Evolutionary conservation across 2,329 filamentous ascomycete genomes (phyloP).

Genomic region (Monosporascus sp.): DNA sequence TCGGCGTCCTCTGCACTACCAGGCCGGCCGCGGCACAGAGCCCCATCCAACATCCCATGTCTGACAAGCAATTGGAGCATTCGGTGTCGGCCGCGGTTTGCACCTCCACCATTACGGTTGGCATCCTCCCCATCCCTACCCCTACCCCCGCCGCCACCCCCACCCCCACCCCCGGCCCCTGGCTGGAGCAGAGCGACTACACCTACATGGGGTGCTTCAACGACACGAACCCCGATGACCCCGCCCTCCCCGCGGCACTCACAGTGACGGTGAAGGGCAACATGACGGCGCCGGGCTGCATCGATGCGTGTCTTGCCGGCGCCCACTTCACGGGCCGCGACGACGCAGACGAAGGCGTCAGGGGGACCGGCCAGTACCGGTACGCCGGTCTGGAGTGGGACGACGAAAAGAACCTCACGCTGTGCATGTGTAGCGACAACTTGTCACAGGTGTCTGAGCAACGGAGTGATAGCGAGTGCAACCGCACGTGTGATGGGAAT

Average conservation of each 20-base stretch:
- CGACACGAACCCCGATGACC: slow-evolving; percentile 38
- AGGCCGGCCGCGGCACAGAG: no score
- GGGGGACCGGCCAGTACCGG: slow-evolving; percentile 29
- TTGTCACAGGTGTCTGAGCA: slow-evolving; percentile 41
- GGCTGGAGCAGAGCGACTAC: slow-evolving; percentile 28
- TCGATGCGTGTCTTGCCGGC: slow-evolving; percentile 16
- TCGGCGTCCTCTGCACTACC: no score
- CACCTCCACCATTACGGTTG: not conserved
- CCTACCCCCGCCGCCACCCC: not conserved
- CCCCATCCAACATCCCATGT: no score
- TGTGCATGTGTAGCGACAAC: slow-evolving; percentile 52
- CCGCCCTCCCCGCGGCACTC: slow-evolving; percentile 39
- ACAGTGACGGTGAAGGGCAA: slow-evolving; percentile 34
- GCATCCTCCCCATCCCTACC: not conserved
- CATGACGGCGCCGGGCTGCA: slow-evolving; percentile 48
- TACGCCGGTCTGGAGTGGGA: slow-evolving; percentile 53
- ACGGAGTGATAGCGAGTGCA: slow-evolving; percentile 42
- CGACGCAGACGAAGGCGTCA: slow-evolving; percentile 18
- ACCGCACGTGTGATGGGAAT: not conserved
- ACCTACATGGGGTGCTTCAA: slow-evolving; percentile 53
- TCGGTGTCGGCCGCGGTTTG: not conserved
- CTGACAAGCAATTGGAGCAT: no score
- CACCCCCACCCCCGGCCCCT: not conserved
- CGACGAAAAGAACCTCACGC: slow-evolving; percentile 27
- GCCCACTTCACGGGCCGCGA: slow-evolving; percentile 35